Percentiles rank a stretch among this genome's conserved stretches.
These are phyloP conservation scores for Stagonosporopsis cucurbitacearum DNA, from an alignment of 2,329 filamentous ascomycete genomes.

Conservation along the genomic window DNA sequence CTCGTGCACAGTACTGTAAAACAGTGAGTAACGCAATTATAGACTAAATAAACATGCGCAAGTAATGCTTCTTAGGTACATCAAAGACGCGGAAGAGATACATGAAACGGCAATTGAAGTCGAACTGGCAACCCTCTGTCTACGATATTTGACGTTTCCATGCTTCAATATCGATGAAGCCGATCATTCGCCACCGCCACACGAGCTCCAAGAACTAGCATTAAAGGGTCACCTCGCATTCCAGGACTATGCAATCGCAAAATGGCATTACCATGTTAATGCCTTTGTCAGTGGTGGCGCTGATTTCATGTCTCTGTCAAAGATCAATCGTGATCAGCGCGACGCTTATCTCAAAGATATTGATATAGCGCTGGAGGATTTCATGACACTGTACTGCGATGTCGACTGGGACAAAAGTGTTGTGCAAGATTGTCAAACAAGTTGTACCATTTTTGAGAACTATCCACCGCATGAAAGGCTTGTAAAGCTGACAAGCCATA, in stretches of 20 bases:
- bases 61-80: slow-evolving; percentile 23
- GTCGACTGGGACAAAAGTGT: slow-evolving; percentile 22
- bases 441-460: slow-evolving; percentile 21
- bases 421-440: slow-evolving; percentile 22
- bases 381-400: slow-evolving; percentile 27
- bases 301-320: slow-evolving; percentile 28
- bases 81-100: slow-evolving; percentile 24
- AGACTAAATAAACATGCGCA: neutral
- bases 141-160: slow-evolving; percentile 34
- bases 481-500: slow-evolving; percentile 38
- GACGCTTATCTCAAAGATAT: slow-evolving; percentile 14
- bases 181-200: slow-evolving; percentile 16
- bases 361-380: slow-evolving; percentile 27
- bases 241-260: slow-evolving; percentile 41
- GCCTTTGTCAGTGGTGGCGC: slow-evolving; percentile 30
- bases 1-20: slow-evolving; percentile 35
- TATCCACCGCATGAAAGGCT: slow-evolving; percentile 30
- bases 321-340: slow-evolving; percentile 1
- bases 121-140: slow-evolving; percentile 26
- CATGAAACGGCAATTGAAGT: slow-evolving; percentile 27
- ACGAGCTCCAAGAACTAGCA: slow-evolving; percentile 18
- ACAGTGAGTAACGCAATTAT: slow-evolving; percentile 15
- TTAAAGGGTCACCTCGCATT: slow-evolving; percentile 34
- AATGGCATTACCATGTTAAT: slow-evolving; percentile 40
- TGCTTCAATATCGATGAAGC: slow-evolving; percentile 27